Base-by-base conservation (phyloP, 345 rosid genomes). In the Eucalyptus victrix region DNA sequence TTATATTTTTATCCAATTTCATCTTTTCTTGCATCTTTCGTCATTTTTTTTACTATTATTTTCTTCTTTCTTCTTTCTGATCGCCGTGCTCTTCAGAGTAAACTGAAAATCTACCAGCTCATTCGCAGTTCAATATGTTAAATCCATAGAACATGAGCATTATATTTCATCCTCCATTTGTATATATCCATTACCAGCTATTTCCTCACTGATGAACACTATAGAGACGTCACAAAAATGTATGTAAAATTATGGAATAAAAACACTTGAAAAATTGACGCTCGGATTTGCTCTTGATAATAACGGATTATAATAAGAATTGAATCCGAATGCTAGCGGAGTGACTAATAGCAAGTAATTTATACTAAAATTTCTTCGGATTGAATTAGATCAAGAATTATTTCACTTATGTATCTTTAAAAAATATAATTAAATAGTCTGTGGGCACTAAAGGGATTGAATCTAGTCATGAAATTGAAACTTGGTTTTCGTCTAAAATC, bases 251-350 rank as follows among this genome's bases (percentile, higher is more conserved):
- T 23, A 58, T 58, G 0, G n/a, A 26, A 58, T 13, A 1, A 60
- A 26, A 60, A 60, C 8, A 60, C 0, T 10, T 26, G 60, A 12
- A 60, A 12, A 6, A 60, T 26, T 60, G 67, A 58, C 10, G 65
- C 0, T 26, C 0, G 19, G 53, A 26, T 58, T 58, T 58, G 15
- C 28, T 58, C 28, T 58, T 26, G 65, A 26, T 26, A 26, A 58
- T 1, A 9, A 26, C 4, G n/a, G 0, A 58, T 58, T 24, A 60
- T 26, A 12, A 5, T 26, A 60, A 26, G 7, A 26, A 26, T 26
- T 12, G n/a, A 26, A 60, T 12, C n/a, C 0, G 0, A 60, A 60
- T 26, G 67, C 67, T 26, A 26, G 4, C 0, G 0, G 4, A 60
- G 2, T 26, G 0, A 60, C 1, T 60, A 10, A 0, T 26, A 26